Evolutionary conservation across 1,139 yeast species (phyloP).

Genomic region (Taphrina flavorubra): DNA sequence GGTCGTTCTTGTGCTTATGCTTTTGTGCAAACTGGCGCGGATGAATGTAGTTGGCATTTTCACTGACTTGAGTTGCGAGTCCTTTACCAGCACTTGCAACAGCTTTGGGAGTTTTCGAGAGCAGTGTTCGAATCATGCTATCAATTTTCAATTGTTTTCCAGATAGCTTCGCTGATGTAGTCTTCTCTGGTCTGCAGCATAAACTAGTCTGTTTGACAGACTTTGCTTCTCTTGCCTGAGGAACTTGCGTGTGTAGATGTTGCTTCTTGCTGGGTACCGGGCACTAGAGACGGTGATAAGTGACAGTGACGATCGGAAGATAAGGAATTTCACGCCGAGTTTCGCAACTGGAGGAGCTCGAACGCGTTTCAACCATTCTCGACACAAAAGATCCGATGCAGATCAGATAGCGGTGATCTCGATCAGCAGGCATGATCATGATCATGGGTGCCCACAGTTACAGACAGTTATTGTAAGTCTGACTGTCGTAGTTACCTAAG

Average conservation of each 20-base stretch:
- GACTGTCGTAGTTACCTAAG: too few species aligned
- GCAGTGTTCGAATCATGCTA: constrained; percentile 26
- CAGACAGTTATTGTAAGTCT: too few species aligned
- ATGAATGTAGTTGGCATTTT: constrained; percentile 37
- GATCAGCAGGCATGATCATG: neutral
- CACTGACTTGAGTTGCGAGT: constrained; percentile 31
- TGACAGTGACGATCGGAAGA: constrained; percentile 14
- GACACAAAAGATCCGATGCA: neutral
- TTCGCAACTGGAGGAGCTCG: constrained; percentile 14
- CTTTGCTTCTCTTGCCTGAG: constrained; percentile 10
- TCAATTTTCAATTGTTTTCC: constrained; percentile 23
- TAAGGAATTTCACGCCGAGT: constrained; percentile 17
- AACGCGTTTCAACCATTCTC: neutral
- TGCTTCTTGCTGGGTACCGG: too few species aligned
- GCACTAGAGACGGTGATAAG: constrained; percentile 1
- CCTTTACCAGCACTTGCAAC: neutral
- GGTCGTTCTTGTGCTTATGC: constrained; percentile 56
- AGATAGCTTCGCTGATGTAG: constrained; percentile 28
- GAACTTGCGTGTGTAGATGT: too few species aligned
- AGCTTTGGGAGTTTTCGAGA: constrained; percentile 10
- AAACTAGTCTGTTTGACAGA: constrained; percentile 19
- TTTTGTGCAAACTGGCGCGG: constrained; percentile 40
- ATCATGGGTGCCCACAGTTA: too few species aligned
- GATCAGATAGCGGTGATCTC: neutral
- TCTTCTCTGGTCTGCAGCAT: constrained; percentile 37